Evolutionary conservation across 768 basidiomycete species (phyloP), one percentile per base, ranked within the genome.

Genomic region (Infundibulicybe gibba): DNA sequence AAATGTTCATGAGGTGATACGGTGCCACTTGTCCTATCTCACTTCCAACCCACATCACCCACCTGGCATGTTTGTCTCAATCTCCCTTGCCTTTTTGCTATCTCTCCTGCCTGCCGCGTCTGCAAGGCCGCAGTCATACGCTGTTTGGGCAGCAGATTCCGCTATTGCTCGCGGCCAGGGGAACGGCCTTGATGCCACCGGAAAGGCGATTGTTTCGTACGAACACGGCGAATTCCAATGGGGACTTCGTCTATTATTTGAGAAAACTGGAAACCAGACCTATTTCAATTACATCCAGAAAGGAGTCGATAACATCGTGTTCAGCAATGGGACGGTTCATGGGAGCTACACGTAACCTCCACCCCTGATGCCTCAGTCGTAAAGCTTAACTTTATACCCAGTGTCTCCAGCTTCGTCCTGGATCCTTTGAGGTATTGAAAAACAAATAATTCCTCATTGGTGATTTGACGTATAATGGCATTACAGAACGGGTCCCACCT

Each of bases 131-230:
- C 34, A 49, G 6, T 74, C 74, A 4, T 71, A 74, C 42, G 70
- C 72, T 11, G 58, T 65, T 2, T 76, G 72, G 72, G 70, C 71
- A 16, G 73, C 71, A 12, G 70, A 74, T 44, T 75, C 73, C 4
- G 70, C 64, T 2, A 75, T 75, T 44, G 54, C 60, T 32, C 67
- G 73, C 6, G 61, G 62, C 1, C 74, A 77, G 55, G 74, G 74
- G 2, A 69, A 74, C 54, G 72, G 73, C 3, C 56, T 71, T 11
- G 56, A 55, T 41, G 48, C 65, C 0, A 54, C 48, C 25, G 70
- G 69, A 25, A 59, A 47, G 2, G 57, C 73, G 0, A 45, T 54
- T 10, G 70, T 72, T 30, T 67, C 65, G 0, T 77, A 75, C 49
- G 70, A 72, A 47, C 67, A 68, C 40, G 68, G 68, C 14, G 65